Percentiles rank a stretch among this genome's conserved stretches.
These are phyloP conservation scores for Penicillium crustosum DNA, from an alignment of 2,329 filamentous ascomycete genomes.

Conservation along the genomic window DNA sequence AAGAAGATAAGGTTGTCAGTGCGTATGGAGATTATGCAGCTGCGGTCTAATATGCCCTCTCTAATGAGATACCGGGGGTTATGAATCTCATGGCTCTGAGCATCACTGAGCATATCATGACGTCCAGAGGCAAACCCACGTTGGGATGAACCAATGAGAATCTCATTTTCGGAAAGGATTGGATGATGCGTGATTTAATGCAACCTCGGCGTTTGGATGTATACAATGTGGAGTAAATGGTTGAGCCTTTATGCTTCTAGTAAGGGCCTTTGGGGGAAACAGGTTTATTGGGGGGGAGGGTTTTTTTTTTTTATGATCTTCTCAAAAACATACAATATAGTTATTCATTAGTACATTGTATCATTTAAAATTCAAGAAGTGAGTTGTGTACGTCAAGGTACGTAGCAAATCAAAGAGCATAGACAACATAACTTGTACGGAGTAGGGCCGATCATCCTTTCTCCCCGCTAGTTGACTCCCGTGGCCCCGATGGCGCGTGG, in stretches of 20 bases:
- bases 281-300: not conserved
- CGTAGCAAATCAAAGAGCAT: not conserved
- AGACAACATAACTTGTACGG: not conserved
- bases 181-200: not conserved
- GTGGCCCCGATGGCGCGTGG: constrained; percentile 24
- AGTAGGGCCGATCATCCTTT: constrained; percentile 15
- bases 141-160: not conserved
- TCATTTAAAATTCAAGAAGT: not conserved
- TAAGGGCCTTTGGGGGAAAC: not conserved
- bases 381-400: not conserved
- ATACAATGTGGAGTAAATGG: constrained; percentile 2
- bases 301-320: not conserved
- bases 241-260: not conserved
- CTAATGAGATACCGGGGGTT: not conserved
- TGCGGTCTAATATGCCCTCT: constrained; percentile 2
- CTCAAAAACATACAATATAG: not conserved
- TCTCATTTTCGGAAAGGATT: not conserved
- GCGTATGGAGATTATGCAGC: constrained; percentile 33
- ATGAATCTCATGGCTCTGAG: not conserved
- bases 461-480: constrained; percentile 20
- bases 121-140: not conserved
- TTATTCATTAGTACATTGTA: not conserved
- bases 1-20: constrained; percentile 72
- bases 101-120: not conserved
- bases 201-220: constrained; percentile 4